These are phyloP conservation scores for Kwoniella europaea DNA, from an alignment of 768 basidiomycete species.

Conservation along the genomic window DNA sequence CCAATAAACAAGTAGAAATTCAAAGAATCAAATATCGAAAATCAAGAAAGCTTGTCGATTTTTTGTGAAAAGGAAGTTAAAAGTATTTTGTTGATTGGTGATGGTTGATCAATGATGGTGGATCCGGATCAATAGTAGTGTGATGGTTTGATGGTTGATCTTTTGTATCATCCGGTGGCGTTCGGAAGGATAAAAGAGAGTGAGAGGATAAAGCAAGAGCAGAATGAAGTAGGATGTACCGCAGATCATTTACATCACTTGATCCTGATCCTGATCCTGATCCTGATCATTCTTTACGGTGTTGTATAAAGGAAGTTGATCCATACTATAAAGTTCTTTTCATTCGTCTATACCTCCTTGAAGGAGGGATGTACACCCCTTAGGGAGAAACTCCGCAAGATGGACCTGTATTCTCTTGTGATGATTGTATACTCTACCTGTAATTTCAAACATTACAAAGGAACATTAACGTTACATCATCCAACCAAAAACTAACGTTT, in stretches of 20 bases:
- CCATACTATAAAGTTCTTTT: not conserved
- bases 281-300: too few relatives aligned
- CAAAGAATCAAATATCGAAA: too few relatives aligned
- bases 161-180: not conserved
- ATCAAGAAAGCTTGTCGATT: too few relatives aligned
- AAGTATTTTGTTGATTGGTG: too few relatives aligned
- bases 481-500: not conserved
- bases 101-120: too few relatives aligned
- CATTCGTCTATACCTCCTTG: not conserved
- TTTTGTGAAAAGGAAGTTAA: too few relatives aligned
- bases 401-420: too few relatives aligned
- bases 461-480: not conserved
- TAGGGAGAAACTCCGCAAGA: not conserved
- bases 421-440: too few relatives aligned
- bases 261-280: too few relatives aligned
- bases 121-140: not conserved
- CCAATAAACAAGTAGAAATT: too few relatives aligned
- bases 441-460: not conserved
- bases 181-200: not conserved
- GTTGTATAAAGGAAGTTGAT: slow-evolving; percentile 1
- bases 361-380: not conserved
- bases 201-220: not conserved
- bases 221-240: too few relatives aligned
- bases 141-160: slow-evolving; percentile 1
- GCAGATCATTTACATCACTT: too few relatives aligned